Conservation (phyloP, 805 yeast species). For the Yamadazyma kitorensis region DNA sequence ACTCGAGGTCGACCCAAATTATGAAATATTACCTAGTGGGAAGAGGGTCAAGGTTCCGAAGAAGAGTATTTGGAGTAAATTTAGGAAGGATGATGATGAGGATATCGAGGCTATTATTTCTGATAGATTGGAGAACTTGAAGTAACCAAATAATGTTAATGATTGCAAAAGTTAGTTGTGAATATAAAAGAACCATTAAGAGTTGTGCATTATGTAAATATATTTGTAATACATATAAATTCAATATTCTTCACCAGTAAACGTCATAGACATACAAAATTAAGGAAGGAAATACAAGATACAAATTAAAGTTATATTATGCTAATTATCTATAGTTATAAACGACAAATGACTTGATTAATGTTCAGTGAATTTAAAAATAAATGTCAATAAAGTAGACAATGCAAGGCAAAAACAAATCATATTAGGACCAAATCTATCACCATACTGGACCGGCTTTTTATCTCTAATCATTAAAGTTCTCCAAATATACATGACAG, state of each 20-base stretch:
- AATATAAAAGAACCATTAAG: neutral
- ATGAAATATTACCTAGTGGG: constrained; percentile 75
- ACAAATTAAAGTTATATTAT: too few species aligned
- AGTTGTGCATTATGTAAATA: neutral
- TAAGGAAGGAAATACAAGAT: too few species aligned
- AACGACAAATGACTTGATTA: too few species aligned
- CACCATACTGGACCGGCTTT: constrained; percentile 82
- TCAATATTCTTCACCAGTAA: constrained; percentile 3
- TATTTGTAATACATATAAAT: constrained; percentile 2
- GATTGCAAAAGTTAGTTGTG: too few species aligned
- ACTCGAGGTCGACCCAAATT: constrained; percentile 21
- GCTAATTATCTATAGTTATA: too few species aligned
- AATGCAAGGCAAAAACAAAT: constrained; percentile 73
- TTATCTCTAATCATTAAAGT: constrained; percentile 79
- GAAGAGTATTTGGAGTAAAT: constrained; percentile 7
- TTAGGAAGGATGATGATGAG: constrained; percentile 25
- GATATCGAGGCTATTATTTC: constrained; percentile 57
- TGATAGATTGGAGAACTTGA: constrained; percentile 30
- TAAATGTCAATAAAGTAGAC: constrained; percentile 61
- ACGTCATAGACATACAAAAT: too few species aligned
- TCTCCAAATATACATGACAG: constrained; percentile 74
- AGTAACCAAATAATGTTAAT: too few species aligned
- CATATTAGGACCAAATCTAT: constrained; percentile 80
- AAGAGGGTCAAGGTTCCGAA: constrained; percentile 46
- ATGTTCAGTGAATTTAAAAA: constrained; percentile 45